Conservation (phyloP, 2,329 filamentous ascomycete genomes). For the Aspergillus felis region DNA sequence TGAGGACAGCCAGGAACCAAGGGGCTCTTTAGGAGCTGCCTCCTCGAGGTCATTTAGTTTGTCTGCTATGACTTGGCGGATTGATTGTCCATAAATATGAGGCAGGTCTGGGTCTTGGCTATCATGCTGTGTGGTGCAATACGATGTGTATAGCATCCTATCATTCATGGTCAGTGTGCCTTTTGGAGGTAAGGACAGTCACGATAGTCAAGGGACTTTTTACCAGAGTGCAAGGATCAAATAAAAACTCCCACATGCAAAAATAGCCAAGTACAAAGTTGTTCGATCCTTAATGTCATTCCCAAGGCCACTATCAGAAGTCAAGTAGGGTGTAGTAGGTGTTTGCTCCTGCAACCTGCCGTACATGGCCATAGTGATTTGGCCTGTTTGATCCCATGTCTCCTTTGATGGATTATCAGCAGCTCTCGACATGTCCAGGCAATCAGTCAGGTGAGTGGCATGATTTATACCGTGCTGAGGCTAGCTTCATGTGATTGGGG, state of each 20-base stretch:
- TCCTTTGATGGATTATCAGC: not conserved
- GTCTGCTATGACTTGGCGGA: not conserved
- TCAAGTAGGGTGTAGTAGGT: too few species aligned
- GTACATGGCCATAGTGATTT: not conserved
- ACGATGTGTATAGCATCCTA: not conserved
- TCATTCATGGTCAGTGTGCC: not conserved
- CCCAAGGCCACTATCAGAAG: not conserved
- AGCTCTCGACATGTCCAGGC: not conserved
- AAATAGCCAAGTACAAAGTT: not conserved
- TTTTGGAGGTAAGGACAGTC: not conserved
- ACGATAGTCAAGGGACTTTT: not conserved
- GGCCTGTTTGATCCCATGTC: not conserved
- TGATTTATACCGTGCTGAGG: not conserved
- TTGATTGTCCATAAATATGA: not conserved
- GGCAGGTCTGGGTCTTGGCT: not conserved
- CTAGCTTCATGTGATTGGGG: too few species aligned
- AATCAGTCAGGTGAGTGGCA: not conserved
- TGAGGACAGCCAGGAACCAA: not conserved
- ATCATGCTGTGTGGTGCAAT: not conserved
- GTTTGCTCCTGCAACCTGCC: not conserved
- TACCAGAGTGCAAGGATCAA: not conserved
- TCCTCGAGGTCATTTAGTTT: not conserved
- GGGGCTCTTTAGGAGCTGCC: not conserved
- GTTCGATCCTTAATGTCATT: not conserved
- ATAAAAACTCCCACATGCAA: not conserved